Evolutionary conservation across 31 red algal species (phyloP).

Genomic region (Odonthalia washingtoniensis): DNA sequence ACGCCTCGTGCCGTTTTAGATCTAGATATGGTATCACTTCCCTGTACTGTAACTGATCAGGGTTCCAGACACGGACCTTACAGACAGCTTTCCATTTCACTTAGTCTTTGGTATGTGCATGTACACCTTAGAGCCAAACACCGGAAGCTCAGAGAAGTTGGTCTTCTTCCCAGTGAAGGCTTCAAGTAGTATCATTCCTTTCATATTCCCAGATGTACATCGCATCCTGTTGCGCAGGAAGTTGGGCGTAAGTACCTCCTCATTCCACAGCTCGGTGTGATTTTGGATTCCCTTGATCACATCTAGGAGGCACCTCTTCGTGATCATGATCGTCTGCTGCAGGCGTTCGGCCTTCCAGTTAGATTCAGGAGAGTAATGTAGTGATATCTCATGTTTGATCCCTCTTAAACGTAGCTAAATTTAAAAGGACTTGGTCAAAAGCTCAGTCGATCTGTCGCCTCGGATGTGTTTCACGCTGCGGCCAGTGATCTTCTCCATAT

Average conservation of each 20-base stretch:
- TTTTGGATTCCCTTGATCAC: neutral
- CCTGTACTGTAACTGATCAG: constrained; percentile 24
- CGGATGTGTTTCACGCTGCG: neutral
- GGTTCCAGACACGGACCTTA: constrained; percentile 5
- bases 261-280: constrained; percentile 6
- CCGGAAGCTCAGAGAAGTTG: constrained; percentile 23
- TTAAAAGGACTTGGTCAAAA: neutral
- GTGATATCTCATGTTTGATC: neutral
- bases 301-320: neutral
- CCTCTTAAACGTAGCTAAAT: constrained; percentile 25
- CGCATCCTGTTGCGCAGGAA: constrained; percentile 32
- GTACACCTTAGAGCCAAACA: constrained; percentile 18
- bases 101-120: constrained; percentile 34
- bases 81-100: constrained; percentile 32
- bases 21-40: constrained; percentile 24
- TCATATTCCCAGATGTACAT: neutral
- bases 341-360: constrained; percentile 44
- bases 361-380: constrained; percentile 47
- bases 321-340: constrained; percentile 20
- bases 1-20: neutral
- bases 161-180: constrained; percentile 13
- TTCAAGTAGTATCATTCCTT: constrained; percentile 37
- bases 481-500: constrained; percentile 23
- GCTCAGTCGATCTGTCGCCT: constrained; percentile 30
- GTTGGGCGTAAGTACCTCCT: neutral